Conservation (phyloP, 228 moss, liverwort and hornwort genomes). For the Sphagnum magellanicum region DNA sequence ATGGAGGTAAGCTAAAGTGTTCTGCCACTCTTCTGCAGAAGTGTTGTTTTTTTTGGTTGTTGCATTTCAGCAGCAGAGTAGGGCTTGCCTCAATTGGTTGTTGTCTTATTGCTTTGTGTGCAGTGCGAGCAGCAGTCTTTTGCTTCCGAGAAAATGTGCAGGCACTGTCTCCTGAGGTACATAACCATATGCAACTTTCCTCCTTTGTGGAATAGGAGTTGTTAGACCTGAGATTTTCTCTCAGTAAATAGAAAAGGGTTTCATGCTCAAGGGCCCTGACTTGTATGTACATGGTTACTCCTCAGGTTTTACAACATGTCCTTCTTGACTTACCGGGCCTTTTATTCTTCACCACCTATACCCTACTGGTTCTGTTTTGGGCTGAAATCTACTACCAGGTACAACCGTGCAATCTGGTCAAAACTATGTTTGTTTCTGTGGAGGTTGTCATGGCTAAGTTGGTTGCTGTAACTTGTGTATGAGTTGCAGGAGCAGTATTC, state of each 20-base stretch:
- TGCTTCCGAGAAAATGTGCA: slow-evolving; percentile 79
- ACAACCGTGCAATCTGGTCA: not conserved
- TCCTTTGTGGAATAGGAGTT: not conserved
- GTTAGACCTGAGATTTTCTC: not conserved
- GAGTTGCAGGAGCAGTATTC: not conserved
- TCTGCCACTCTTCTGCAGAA: slow-evolving; percentile 4
- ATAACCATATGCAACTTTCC: not conserved
- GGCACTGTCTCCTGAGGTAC: slow-evolving; percentile 60
- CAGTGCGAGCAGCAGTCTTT: slow-evolving; percentile 93
- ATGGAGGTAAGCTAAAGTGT: slow-evolving; percentile 58
- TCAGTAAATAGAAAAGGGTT: not conserved
- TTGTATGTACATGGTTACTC: not conserved
- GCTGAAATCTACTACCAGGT: slow-evolving; percentile 99
- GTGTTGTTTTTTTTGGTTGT: not conserved
- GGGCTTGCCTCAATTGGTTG: slow-evolving; percentile 3
- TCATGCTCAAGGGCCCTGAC: not conserved
- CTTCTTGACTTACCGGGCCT: slow-evolving; percentile 88
- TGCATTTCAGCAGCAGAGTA: not conserved
- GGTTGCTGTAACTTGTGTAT: not conserved
- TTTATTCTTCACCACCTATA: slow-evolving; percentile 92
- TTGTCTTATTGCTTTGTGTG: slow-evolving; percentile 2
- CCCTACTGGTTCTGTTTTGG: slow-evolving; percentile 93
- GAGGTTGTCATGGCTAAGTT: not conserved
- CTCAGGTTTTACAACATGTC: slow-evolving; percentile 77
- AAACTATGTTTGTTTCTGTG: not conserved